Evolutionary conservation across 2,329 filamentous ascomycete genomes (phyloP), one percentile per base, ranked within the genome.

Genomic region (Hymenoscyphus fraxineus): DNA sequence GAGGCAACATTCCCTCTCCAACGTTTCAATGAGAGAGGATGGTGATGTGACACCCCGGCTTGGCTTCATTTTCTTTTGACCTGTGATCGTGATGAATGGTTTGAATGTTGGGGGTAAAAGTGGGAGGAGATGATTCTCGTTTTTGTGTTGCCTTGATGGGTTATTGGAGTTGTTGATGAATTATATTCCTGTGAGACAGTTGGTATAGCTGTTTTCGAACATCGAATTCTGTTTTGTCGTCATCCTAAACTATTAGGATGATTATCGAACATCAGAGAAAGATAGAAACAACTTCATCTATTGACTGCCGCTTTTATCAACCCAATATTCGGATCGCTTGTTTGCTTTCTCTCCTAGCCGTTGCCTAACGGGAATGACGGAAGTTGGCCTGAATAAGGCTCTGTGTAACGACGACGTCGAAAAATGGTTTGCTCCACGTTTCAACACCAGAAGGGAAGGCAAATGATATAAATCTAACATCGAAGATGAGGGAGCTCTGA

Each of bases 331-430:
- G 41, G 62, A 56, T 22, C 4, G 55, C 9, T 54, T 68, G 69
- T 68, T 69, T 71, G 67, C 68, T 69, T 59, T 7, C 57, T 60
- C 60, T 58, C 67, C 63, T 67, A 66, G 64, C 65, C 63, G 65
- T 59, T 16, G 12, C 47, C 63, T 44, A 59, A 56, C 58, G 64
- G 38, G 40, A 31, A n/a, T 32, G 13, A 32, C 39, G 55, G 56
- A 61, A 58, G 61, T 62, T 41, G 59, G 64, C 59, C 62, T 54
- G 63, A 64, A 66, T 41, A 54, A 69, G 67, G 69, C 66, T 68
- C 64, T 57, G 67, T 70, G 68, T 66, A 61, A 71, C 69, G 65
- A 65, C 64, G 39, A 40, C 44, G 68, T 15, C 22, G 63, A 59
- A 60, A 64, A 60, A 19, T 64, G 60, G 60, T 66, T 66, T 69